Base-by-base conservation (phyloP, 2,329 filamentous ascomycete species). In the Camillea tinctor region DNA sequence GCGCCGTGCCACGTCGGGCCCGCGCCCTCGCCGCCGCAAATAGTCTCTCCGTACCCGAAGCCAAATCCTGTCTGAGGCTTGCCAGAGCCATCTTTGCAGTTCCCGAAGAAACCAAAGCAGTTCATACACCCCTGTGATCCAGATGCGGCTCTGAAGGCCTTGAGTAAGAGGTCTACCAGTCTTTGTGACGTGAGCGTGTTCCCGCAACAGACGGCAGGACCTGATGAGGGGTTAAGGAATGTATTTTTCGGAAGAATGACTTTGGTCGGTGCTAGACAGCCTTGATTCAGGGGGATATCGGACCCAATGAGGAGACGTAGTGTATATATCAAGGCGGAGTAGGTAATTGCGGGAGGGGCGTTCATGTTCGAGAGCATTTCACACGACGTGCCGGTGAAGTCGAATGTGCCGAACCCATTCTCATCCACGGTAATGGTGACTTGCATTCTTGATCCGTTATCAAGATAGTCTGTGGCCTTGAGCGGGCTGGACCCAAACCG, bases 101-200 rank as follows among this genome's bases (percentile, higher is more conserved):
- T 67, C 50, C 65, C 64, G 50, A 86, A 87, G 68, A 91, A 91
- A 56, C 90, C 90, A 68, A 93, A 93, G 0, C 89, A 93, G 74
- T 93, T 93, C 72, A 87, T 89, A 69, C 90, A 89, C n/a, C 90
- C 91, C 66, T 93, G 91, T 0, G 82, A 87, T 1, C 90, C 91
- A 1, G 90, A 89, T 2, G 73, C 73, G 3, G 74, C 74, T 1
- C 71, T 44, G 62, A 68, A 68, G 3, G 65, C 64, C 40, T 62
- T 62, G 17, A 66, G 64, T 1, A 68, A 55, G 3, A 67, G 60
- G 44, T 68, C 66, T 0, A 64, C 60, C 3, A 68, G 54, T 3
- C 67, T 59, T 57, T 69, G 66, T 3, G 64, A 66, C 2, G 67
- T 66, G 19, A 68, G 63, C 9, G 64, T 69, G 58, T 66, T 68